Base-by-base conservation (phyloP, 495 filamentous ascomycete species). In the Xylaria flabelliformis region DNA sequence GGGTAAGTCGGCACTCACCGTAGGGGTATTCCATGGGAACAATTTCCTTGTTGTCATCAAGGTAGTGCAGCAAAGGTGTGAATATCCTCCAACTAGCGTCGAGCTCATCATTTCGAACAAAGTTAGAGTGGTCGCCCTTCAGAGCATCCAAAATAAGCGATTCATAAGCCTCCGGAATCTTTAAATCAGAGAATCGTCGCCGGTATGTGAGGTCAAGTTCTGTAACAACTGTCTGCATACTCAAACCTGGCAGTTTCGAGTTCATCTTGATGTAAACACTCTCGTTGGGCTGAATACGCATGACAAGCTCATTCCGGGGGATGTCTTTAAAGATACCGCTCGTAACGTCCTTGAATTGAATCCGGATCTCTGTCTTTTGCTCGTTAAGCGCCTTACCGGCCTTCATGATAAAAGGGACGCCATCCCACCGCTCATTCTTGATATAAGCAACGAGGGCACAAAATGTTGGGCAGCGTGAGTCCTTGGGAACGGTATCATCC, bases 181-280 rank as follows among this genome's bases (percentile, higher is more conserved):
- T 98, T 53, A 99, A 90, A 83, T 99, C 97, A 41, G 95, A 98
- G 89, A 99, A 99, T 69, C 97, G 93, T 80, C 97, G 91, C 80
- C 97, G 90, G 86, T 99, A 99, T 68, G 97, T 99, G 76, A 99
- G 88, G 80, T 99, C 97, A 70, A 99, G 91, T 86, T 99, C 97
- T 58, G 97, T 99, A 73, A 98, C 95, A 26, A 98, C 97, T 19
- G 97, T 99, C 88, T 99, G 97, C 96, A 98, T 99, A 84, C 94
- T 98, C 78, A 99, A 86, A 77, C 97, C 97, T 29, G 97, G 97
- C 64, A 98, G 86, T 87, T 99, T 99, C 12, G 95, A 98, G 91
- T 99, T 99, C 97, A 98, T 99, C 91, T 99, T 99, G 84, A 98
- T 97, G 87, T 99, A 99, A 74, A 99, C 94, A 77, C 92, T 95